phyloP scores from a whole-genome alignment of 257 asterid species.

The Marsdenia floribunda region DNA sequence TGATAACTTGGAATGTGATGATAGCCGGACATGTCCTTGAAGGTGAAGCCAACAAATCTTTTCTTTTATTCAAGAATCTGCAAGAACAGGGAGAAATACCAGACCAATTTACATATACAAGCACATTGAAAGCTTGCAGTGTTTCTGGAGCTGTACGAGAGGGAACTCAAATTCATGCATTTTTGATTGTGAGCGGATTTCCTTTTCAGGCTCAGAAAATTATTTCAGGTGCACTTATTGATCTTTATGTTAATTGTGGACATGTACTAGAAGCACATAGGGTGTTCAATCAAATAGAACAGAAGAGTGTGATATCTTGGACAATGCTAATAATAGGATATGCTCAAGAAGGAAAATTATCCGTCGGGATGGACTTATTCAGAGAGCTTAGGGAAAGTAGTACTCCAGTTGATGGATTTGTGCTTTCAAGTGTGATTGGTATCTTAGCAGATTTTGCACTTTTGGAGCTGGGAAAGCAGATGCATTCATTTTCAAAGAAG shows the following conservation, averaged over 20 bases:
- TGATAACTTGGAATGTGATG: slow-evolving; percentile 55
- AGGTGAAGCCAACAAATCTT: slow-evolving; percentile 30
- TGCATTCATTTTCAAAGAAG: slow-evolving; percentile 46
- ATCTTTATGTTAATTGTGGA: slow-evolving; percentile 52
- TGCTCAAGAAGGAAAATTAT: slow-evolving; percentile 40
- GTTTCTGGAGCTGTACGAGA: slow-evolving; percentile 40
- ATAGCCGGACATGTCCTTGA: slow-evolving; percentile 43
- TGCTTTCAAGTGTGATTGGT: too few relatives aligned
- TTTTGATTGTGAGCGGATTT: too few relatives aligned
- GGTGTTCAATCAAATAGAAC: slow-evolving; percentile 34
- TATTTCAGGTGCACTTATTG: slow-evolving; percentile 51
- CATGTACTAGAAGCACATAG: slow-evolving; percentile 32
- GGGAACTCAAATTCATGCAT: too few relatives aligned
- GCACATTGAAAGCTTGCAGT: slow-evolving; percentile 60
- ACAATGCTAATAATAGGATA: slow-evolving; percentile 43
- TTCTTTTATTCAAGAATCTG: slow-evolving; percentile 40
- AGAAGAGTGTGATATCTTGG: slow-evolving; percentile 45
- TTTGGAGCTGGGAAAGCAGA: slow-evolving; percentile 51
- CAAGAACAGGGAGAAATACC: slow-evolving; percentile 45
- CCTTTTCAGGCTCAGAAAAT: too few relatives aligned
- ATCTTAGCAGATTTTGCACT: slow-evolving; percentile 51
- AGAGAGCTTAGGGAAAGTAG: slow-evolving; percentile 36
- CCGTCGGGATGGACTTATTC: slow-evolving; percentile 43
- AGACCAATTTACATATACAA: slow-evolving; percentile 49
- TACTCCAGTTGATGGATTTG: slow-evolving; percentile 37